A percentile compares a stretch with the other conserved stretches of the same genome.
Evolutionary conservation across 371 early-diverging fungal genomes (phyloP).

Genomic region (Saksenaea vasiformis): DNA sequence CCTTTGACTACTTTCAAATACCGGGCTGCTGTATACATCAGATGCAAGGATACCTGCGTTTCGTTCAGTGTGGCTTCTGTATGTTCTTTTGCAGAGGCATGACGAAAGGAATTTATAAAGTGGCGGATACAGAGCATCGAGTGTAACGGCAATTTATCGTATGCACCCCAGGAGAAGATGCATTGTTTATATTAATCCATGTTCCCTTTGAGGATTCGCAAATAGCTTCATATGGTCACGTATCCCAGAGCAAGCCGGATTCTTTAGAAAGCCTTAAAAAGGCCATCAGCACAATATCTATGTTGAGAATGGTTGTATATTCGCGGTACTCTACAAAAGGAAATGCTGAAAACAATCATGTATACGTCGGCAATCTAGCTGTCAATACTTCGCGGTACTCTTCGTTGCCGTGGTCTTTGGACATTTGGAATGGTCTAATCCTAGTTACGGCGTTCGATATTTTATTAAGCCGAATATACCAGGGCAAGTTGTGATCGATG

Average conservation of each 20-base stretch:
- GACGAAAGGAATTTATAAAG: slow-evolving; percentile 3
- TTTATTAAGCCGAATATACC: too few relatives aligned
- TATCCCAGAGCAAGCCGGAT: background rate
- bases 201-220: too few relatives aligned
- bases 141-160: slow-evolving; percentile 1
- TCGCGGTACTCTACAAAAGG: too few relatives aligned
- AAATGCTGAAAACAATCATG: too few relatives aligned
- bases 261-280: background rate
- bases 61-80: background rate
- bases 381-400: too few relatives aligned
- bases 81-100: slow-evolving; percentile 2
- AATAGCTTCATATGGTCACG: background rate
- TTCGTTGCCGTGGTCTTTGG: too few relatives aligned
- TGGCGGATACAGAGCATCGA: background rate
- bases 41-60: background rate
- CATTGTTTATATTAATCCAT: background rate
- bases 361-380: too few relatives aligned
- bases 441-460: too few relatives aligned
- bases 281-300: background rate
- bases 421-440: too few relatives aligned
- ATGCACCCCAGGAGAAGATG: background rate
- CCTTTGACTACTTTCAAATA: slow-evolving; percentile 1
- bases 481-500: too few relatives aligned
- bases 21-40: background rate
- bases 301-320: too few relatives aligned